Evolutionary conservation across 352 stramenopile genomes (phyloP).

Genomic region (Elongisporangium prolatum): DNA sequence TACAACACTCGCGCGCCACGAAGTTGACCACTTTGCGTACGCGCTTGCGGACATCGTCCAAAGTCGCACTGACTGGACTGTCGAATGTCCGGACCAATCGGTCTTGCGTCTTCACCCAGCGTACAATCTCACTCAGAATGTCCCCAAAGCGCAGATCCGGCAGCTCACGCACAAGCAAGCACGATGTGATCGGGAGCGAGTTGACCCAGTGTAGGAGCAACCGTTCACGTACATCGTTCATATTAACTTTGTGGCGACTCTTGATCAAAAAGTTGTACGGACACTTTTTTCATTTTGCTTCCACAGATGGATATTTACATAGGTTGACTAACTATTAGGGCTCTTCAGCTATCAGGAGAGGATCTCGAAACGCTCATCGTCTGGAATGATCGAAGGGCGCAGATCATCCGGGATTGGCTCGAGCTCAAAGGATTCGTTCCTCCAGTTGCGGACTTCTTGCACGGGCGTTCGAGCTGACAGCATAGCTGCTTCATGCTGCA

Average conservation of each 20-base stretch:
- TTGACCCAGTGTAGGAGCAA: slow-evolving; percentile 74
- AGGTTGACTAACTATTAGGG: neutral
- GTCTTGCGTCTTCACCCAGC: slow-evolving; percentile 20
- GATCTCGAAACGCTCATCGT: neutral
- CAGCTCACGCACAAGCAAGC: slow-evolving; percentile 54
- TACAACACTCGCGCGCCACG: slow-evolving; percentile 30
- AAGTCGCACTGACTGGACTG: slow-evolving; percentile 1
- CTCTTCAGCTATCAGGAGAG: neutral
- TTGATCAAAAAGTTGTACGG: neutral
- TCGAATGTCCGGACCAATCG: neutral
- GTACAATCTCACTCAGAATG: slow-evolving; percentile 43
- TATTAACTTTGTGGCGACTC: neutral
- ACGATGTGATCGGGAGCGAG: slow-evolving; percentile 52
- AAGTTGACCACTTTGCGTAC: slow-evolving; percentile 35
- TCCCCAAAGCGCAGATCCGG: slow-evolving; percentile 53
- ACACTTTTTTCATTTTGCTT: neutral
- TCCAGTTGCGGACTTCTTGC: neutral
- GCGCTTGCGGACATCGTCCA: slow-evolving; percentile 5
- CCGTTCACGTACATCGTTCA: slow-evolving; percentile 13
- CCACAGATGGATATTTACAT: neutral
- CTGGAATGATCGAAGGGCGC: neutral
- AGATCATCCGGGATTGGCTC: neutral
- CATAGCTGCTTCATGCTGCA: neutral
- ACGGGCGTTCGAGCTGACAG: neutral
- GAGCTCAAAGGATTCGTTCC: neutral